Evolutionary conservation across 2,329 filamentous ascomycete genomes (phyloP), one percentile per base, ranked within the genome.

Genomic region (Tympanopsis confertula): DNA sequence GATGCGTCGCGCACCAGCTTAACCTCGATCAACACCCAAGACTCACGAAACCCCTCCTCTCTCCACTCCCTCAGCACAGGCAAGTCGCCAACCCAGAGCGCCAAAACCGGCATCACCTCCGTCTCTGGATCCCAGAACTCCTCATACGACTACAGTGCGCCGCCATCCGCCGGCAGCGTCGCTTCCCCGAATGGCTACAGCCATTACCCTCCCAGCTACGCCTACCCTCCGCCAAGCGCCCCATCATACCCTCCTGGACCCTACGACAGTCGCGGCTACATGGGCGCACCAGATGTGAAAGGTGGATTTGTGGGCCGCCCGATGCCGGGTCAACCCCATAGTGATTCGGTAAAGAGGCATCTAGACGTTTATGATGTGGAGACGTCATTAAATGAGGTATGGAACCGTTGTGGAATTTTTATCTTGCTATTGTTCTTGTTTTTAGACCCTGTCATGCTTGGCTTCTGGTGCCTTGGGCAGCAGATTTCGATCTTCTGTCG

Each of bases 381-480:
- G 45, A 52, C 59, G 20, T 63, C 62, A 5, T 51, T 66, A 26
- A 63, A 62, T 44, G 64, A 68, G 54, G 64, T 68, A 54, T 43
- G 61, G 43, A 29, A 35, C 37, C 30, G 4, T 7, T 19, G 13
- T 28, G 24, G 10, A 28, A 28, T 10, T 10, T 10, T 10, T n/a
- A 28, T 28, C 10, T 28, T 28, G n/a, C n/a, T n/a, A n/a, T 10
- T 28, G n/a, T 28, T n/a, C n/a, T n/a, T n/a, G n/a, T n/a, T n/a
- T n/a, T n/a, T n/a, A n/a, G n/a, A n/a, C n/a, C n/a, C n/a, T n/a
- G n/a, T n/a, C n/a, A n/a, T n/a, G n/a, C n/a, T n/a, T n/a, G n/a
- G n/a, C n/a, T n/a, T n/a, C n/a, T n/a, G n/a, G n/a, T n/a, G n/a
- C n/a, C n/a, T n/a, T n/a, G n/a, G n/a, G n/a, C n/a, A n/a, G n/a